Evolutionary conservation across 441 rosid species (phyloP), one percentile per base, ranked within the genome.

Genomic region (Gossypium gossypioides): DNA sequence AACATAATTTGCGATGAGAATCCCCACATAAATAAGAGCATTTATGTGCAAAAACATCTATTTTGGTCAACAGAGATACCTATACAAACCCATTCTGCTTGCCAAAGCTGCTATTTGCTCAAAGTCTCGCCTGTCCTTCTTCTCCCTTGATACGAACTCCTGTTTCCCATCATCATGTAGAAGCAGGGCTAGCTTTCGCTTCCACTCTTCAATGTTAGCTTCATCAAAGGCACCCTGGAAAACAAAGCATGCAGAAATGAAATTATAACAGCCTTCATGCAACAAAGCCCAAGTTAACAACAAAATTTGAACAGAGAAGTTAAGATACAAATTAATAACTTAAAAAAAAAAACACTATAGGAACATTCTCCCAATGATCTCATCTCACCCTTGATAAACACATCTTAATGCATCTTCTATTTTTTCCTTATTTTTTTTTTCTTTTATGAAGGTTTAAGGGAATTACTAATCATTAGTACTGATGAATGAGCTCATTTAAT

Each of bases 121-220:
- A 82, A 85, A 93, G 74, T 89, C 87, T 62, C 85, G 81, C 78
- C 93, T 81, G 81, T 87, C 97, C 76, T 86, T 93, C 79, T 87
- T 91, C 73, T 93, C 98, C 85, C 91, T 85, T 32, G 95, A 91
- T 52, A 93, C 68, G 76, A 89, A 69, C 79, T 93, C 98, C 75
- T 87, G 96, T 80, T 82, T 86, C 27, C 74, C 84, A 61, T 85
- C 77, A 78, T 86, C 87, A 16, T 40, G 70, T 79, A 88, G 71
- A 70, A 91, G 89, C 82, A 74, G 68, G 42, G 77, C 75, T 18
- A 91, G 82, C 72, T 78, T 93, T 40, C 50, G 82, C 73, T 80
- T 86, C 98, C 98, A 93, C 51, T 86, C 92, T 70, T 82, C 86
- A 65, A 81, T 56, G 77, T 81, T 84, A 66, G 84, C 78, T 52